Evolutionary conservation across 805 yeast species (phyloP), one percentile per base, ranked within the genome.

Genomic region (Yarrowia deformans): DNA sequence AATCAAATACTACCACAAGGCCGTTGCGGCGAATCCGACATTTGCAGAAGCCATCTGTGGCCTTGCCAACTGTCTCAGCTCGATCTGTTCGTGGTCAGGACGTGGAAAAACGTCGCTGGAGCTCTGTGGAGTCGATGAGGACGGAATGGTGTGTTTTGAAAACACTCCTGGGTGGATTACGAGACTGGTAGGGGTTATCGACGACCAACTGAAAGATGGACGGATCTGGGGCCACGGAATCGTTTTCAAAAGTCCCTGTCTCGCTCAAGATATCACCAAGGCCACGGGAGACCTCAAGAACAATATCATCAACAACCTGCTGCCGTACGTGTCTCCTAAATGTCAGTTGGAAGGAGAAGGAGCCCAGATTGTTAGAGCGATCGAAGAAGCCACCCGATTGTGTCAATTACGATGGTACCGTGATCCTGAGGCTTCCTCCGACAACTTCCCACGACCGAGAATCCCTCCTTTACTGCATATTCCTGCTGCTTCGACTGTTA

Each of bases 41-140:
- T 77, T 75, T 60, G 74, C 75, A 48, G 79, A 76, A 61, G 79
- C 79, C 1, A 71, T 73, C 5, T 73, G 76, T 13, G 79, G 79
- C 8, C 72, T 77, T 8, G 77, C 77, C 1, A 75, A 72, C 61
- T 73, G 77, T 50, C 72, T 73, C n/a, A 72, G 71, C 23, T 70
- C 76, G 16, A 73, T 76, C 8, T 77, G 79, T 61, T 75, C 75
- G 39, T 77, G 79, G 79, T 56, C 45, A 16, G 78, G 77, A 8
- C 70, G 79, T 13, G 79, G 79, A 2, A 72, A 74, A 19, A 54
- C 68, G 32, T 76, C 74, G 3, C 61, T 73, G 71, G 79, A 77
- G 56, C 34, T 46, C 16, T 34, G 70, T 13, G 73, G 75, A 14
- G 79, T 77, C 1, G 75, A 76, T 46, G 67, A 58, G 2, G 61